A percentile compares a stretch with the other conserved stretches of the same genome.
Conservation (phyloP, 176 grass and related monocot species). For the Eleusine coracana region DNA sequence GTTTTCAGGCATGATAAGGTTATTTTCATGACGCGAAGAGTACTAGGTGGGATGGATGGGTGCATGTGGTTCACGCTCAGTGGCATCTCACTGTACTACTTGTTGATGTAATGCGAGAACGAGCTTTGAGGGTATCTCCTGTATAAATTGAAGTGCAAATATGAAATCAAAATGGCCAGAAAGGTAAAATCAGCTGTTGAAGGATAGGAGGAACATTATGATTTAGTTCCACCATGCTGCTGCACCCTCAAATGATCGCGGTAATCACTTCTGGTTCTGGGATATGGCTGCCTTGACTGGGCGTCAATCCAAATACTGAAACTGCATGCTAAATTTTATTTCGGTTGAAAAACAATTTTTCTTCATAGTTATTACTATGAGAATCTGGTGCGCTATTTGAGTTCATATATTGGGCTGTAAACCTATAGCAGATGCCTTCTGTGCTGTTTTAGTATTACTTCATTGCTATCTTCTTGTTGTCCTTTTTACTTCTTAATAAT, state of each 20-base stretch:
- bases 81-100: no score
- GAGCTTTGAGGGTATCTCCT: neutral
- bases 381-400: neutral
- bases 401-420: conserved; percentile 3
- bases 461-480: neutral
- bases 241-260: neutral
- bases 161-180: neutral
- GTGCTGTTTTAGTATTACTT: neutral
- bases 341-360: neutral
- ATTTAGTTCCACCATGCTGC: neutral
- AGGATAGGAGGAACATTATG: neutral
- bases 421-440: neutral
- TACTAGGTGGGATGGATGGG: neutral
- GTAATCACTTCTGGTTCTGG: neutral
- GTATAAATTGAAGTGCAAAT: neutral
- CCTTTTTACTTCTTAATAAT: neutral
- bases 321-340: neutral
- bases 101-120: no score
- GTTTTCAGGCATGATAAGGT: neutral
- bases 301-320: neutral
- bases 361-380: neutral
- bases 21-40: neutral
- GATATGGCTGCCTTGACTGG: neutral
- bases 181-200: neutral
- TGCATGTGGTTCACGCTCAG: neutral